phyloP scores from a whole-genome alignment of 805 yeast species.

The Maudiozyma bulderi region DNA sequence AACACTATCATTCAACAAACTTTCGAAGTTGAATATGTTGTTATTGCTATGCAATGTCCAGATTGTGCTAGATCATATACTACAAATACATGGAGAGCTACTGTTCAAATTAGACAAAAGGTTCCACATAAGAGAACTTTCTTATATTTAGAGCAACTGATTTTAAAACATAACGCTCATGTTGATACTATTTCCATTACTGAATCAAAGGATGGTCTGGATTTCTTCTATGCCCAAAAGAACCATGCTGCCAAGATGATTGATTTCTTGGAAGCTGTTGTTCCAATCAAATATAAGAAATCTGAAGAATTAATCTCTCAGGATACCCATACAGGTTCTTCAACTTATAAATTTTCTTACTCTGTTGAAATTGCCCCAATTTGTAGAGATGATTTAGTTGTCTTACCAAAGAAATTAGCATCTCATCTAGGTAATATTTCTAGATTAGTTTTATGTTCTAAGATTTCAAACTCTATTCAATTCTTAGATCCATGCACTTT shows the following conservation, averaged over 20 bases:
- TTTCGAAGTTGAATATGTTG: constrained; percentile 89
- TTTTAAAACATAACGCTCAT: constrained; percentile 86
- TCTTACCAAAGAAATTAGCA: constrained; percentile 82
- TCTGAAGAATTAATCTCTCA: constrained; percentile 87
- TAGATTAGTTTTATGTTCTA: constrained; percentile 74
- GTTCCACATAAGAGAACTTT: constrained; percentile 96
- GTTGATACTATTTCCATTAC: constrained; percentile 87
- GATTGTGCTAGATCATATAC: constrained; percentile 98
- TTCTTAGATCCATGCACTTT: constrained; percentile 78
- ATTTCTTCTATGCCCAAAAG: constrained; percentile 80
- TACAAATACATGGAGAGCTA: constrained; percentile 95
- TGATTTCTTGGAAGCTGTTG: constrained; percentile 77
- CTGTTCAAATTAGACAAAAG: constrained; percentile 95
- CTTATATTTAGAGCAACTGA: constrained; percentile 88
- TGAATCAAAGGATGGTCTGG: constrained; percentile 89
- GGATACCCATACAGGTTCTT: constrained; percentile 84
- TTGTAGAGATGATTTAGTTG: constrained; percentile 93
- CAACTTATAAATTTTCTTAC: constrained; percentile 81
- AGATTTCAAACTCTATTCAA: constrained; percentile 73
- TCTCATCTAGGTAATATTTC: constrained; percentile 73
- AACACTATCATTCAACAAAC: constrained; percentile 89
- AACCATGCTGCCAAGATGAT: constrained; percentile 92
- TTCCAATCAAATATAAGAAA: constrained; percentile 72
- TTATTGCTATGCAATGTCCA: constrained; percentile 92
- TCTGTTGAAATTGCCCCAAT: constrained; percentile 93